phyloP scores from a whole-genome alignment of 192 early-diverging fungal species.

The Linnemannia elongata region DNA sequence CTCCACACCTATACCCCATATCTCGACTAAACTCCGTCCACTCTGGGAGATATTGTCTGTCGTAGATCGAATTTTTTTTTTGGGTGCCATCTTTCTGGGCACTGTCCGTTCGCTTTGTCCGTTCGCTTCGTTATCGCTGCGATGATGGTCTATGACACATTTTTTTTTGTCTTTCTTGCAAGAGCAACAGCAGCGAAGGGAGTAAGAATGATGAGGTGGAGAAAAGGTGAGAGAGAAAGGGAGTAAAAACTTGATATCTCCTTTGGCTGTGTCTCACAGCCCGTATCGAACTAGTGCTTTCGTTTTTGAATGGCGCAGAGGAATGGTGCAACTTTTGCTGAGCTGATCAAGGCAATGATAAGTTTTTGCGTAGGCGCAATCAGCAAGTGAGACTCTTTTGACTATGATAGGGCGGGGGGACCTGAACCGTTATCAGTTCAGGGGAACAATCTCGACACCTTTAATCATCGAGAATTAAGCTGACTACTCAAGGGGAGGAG shows the following conservation, averaged over 20 bases:
- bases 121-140: neutral
- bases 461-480: neutral
- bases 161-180: neutral
- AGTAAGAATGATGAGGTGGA: neutral
- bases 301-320: too few relatives aligned
- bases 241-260: too few relatives aligned
- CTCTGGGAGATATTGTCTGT: neutral
- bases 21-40: neutral
- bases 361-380: neutral
- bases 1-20: neutral
- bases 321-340: too few relatives aligned
- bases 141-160: neutral
- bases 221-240: neutral
- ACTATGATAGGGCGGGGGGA: neutral
- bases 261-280: too few relatives aligned
- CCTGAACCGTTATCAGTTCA: neutral
- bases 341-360: neutral
- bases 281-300: too few relatives aligned
- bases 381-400: too few relatives aligned
- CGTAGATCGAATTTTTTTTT: neutral
- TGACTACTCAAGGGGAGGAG: neutral
- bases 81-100: neutral
- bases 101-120: neutral
- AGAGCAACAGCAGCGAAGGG: neutral
- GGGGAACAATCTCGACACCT: neutral